Evolutionary conservation across 1,284 basidiomycete species (phyloP).

Genomic region (Lentinula novae-zelandiae): DNA sequence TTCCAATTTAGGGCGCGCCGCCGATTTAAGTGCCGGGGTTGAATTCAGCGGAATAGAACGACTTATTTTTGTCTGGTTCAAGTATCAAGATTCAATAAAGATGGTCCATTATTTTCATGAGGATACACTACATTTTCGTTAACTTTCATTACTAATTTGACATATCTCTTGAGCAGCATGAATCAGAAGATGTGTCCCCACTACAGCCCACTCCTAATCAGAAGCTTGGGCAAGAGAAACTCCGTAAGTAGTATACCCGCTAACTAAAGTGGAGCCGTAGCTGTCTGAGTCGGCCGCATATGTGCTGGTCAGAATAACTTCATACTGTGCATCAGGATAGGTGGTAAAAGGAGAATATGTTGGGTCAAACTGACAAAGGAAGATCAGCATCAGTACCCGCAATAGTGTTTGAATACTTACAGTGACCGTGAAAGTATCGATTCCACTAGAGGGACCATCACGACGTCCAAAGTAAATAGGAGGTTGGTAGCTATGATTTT

Average conservation of each 20-base stretch:
- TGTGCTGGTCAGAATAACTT: background rate
- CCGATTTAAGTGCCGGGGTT: too few species aligned
- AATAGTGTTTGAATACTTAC: background rate
- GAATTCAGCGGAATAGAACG: too few species aligned
- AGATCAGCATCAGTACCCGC: background rate
- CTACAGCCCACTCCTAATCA: background rate
- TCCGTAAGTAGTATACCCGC: background rate
- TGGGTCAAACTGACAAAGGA: background rate
- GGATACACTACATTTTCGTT: too few species aligned
- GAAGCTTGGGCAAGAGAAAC: background rate
- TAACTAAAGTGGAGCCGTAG: background rate
- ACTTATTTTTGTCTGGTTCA: too few species aligned
- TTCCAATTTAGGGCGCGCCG: too few species aligned
- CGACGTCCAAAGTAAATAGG: constrained; percentile 2
- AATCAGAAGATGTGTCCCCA: too few species aligned
- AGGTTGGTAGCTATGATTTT: background rate
- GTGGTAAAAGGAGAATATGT: background rate
- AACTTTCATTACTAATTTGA: too few species aligned
- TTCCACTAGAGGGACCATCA: background rate
- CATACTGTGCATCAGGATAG: background rate
- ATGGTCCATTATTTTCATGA: too few species aligned
- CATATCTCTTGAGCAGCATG: too few species aligned
- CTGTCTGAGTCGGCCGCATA: background rate
- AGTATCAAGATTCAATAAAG: too few species aligned
- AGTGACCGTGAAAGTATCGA: background rate